Evolutionary conservation across 495 filamentous ascomycete genomes (phyloP).

Genomic region (Chaetomium cochliodes): DNA sequence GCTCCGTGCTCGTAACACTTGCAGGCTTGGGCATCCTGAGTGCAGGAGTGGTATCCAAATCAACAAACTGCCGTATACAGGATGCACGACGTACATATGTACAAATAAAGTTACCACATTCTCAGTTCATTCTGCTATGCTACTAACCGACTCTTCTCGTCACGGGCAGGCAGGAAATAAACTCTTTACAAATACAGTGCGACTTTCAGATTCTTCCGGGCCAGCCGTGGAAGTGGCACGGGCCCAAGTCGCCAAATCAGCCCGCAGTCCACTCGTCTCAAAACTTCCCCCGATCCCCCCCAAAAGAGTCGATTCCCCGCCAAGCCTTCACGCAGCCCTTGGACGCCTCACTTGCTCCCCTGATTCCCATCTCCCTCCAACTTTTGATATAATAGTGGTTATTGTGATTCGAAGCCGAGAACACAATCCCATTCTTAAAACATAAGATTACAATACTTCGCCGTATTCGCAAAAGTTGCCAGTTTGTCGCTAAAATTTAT

Average conservation of each 20-base stretch:
- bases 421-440: not conserved
- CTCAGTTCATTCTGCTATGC: too few species aligned
- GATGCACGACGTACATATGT: too few species aligned
- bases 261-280: not conserved
- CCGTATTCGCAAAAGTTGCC: too few species aligned
- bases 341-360: conserved; percentile 22
- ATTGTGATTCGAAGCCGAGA: not conserved
- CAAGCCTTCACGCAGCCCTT: conserved; percentile 22
- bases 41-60: too few species aligned
- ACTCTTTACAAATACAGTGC: too few species aligned
- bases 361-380: not conserved
- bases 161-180: too few species aligned
- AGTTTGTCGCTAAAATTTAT: not conserved
- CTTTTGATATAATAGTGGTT: not conserved
- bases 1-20: too few species aligned
- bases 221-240: not conserved
- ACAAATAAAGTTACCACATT: too few species aligned
- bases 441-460: not conserved
- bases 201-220: too few species aligned
- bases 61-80: too few species aligned
- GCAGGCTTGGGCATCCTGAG: too few species aligned
- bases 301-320: not conserved
- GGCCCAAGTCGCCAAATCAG: not conserved
- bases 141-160: too few species aligned
- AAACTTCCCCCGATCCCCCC: conserved; percentile 17